Base-by-base conservation (phyloP, 1,139 yeast species). In the Pichia kudriavzevii region DNA sequence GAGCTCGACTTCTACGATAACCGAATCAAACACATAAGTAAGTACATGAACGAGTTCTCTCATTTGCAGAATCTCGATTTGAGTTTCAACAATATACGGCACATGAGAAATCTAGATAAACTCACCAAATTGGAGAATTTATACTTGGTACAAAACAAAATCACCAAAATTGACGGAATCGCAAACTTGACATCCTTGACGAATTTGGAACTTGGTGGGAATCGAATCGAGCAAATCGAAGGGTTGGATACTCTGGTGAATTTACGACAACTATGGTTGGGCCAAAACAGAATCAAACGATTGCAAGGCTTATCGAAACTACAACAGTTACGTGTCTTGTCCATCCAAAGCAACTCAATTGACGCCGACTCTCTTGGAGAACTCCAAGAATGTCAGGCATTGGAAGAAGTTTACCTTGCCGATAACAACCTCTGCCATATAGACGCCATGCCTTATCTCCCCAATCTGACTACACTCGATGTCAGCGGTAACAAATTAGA, bases 1-100 rank as follows among this genome's bases (percentile, higher is more conserved):
- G 94, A 87, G 46, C 63, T 93, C 44, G 98, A 91, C 56, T 66
- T 88, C 24, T 93, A 93, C 55, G 98, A 93, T 59, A 93, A 93
- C 60, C 65, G 95, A 47, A 81, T 93, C 47, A 76, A 80, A 44
- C 96, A 88, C 53, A 84, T 91, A 36, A 80, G 91, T 12, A 68
- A 72, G 40, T 77, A 72, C 47, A 57, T 85, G 27, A 73, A 71
- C 39, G 76, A 75, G 39, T 71, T 85, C 47, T 60, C 59, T 10
- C 69, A 74, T 18, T 60, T 91, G 51, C 68, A 59, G 39, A 69
- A 59, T 36, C 65, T 93, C 46, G 99, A 93, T 58, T 66, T 93
- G 23, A 83, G 95, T 26, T 93, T 91, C 63, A 93, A 93, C 61
- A 83, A 80, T 53, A 84, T 93, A 53, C 80, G 82, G 51, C 83